Conservation (phyloP, 441 rosid species). For the Populus hybrid region DNA sequence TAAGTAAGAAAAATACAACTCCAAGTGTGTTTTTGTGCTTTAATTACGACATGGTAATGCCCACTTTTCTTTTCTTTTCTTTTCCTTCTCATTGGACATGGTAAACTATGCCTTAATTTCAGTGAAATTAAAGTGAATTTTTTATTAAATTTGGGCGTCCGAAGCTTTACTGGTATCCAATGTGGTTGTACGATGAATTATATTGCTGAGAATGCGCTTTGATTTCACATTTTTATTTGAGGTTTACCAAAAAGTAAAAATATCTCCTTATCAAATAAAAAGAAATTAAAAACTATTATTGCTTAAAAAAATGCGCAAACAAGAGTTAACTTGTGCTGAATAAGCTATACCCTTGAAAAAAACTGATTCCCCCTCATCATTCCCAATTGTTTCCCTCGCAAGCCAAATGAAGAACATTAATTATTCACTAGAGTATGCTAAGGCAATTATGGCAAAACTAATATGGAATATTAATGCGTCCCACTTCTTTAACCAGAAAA, state of each 20-base stretch:
- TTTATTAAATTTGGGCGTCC: background rate
- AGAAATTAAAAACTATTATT: no score
- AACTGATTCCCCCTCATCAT: no score
- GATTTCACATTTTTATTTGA: background rate
- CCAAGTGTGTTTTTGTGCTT: background rate
- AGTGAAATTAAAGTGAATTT: background rate
- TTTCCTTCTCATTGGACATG: background rate
- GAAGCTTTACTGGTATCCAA: background rate
- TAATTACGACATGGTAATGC: background rate
- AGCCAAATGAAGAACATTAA: no score
- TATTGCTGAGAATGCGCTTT: background rate
- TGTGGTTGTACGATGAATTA: background rate
- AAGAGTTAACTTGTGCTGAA: background rate
- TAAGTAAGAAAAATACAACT: background rate
- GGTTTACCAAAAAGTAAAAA: background rate
- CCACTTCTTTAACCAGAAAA: no score
- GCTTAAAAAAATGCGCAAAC: background rate
- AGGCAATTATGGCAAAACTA: no score
- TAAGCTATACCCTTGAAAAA: no score
- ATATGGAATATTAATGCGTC: no score
- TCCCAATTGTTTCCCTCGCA: no score
- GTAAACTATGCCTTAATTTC: background rate
- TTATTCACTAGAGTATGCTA: no score
- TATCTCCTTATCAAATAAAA: no score
- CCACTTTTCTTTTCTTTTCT: no score